Evolutionary conservation across 805 yeast species (phyloP).

Genomic region (Yarrowia sp.): DNA sequence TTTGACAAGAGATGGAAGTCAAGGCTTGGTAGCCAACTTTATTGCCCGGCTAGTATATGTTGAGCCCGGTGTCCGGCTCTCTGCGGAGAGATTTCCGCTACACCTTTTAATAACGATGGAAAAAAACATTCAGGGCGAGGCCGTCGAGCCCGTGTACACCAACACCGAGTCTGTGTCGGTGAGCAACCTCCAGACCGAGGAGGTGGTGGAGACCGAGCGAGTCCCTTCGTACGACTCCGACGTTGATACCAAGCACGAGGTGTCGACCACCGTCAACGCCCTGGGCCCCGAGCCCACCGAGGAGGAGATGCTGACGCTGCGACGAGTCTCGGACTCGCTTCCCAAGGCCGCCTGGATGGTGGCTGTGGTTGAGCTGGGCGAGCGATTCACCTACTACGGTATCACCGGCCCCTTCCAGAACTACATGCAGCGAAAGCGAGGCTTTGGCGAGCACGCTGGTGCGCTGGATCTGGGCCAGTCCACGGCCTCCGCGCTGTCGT

Average conservation of each 20-base stretch:
- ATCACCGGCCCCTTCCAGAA: conserved; percentile 77
- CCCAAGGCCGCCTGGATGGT: conserved; percentile 68
- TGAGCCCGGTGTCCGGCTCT: not conserved
- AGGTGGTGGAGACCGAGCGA: not conserved
- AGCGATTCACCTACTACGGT: conserved; percentile 83
- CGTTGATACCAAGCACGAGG: conserved; percentile 15
- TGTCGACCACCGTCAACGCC: conserved; percentile 24
- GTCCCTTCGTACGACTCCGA: conserved; percentile 21
- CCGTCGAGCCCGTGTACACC: conserved; percentile 28
- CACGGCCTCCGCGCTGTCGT: conserved; percentile 74
- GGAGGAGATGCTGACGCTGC: conserved; percentile 59
- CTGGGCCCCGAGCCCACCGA: conserved; percentile 55
- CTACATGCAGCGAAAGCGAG: conserved; percentile 62
- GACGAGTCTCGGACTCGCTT: conserved; percentile 60
- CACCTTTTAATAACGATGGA: not conserved
- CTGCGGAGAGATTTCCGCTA: not conserved
- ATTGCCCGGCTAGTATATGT: not conserved
- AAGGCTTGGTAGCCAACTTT: conserved; percentile 11
- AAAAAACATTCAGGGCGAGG: conserved; percentile 9
- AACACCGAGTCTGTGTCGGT: not conserved
- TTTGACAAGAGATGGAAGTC: conserved; percentile 15
- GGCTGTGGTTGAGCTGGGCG: conserved; percentile 77
- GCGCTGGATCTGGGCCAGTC: conserved; percentile 65
- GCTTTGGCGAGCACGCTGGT: conserved; percentile 53
- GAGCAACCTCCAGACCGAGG: conserved; percentile 1